Evolutionary conservation across 106 monocot species (phyloP), one percentile per base, ranked within the genome.

Genomic region (Phalaenopsis equestris): DNA sequence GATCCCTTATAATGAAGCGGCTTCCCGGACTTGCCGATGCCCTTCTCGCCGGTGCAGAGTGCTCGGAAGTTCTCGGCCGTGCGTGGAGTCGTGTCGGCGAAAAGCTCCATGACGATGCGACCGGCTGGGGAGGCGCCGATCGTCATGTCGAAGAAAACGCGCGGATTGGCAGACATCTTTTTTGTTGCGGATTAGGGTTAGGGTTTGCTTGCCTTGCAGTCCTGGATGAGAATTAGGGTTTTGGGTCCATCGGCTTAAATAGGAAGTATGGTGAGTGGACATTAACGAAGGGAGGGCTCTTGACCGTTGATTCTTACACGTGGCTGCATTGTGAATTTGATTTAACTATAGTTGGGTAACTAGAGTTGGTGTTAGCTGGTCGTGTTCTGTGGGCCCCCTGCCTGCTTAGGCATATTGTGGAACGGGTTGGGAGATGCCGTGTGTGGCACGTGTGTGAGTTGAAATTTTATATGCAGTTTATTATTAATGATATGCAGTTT

Each of bases 21-120:
- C 95, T 90, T 95, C 76, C 92, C 89, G 6, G 82, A 79, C 12
- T 87, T 80, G 21, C 90, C 90, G 3, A 52, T 6, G 39, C 95
- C 95, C 82, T 89, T 92, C 86, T 95, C 95, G 79, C 95, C 92
- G 16, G 95, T 95, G 87, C 92, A 92, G 39, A 92, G 92, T 19
- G 90, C 83, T 45, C 87, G 85, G 84, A 87, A 82, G 75, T 87
- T 87, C 83, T 84, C 85, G 5, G 90, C 87, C 75, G 87, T 87
- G 46, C 45, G 73, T 41, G 87, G 90, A n/a, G 80, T 80, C 45
- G 74, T 80, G 77, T 90, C 87, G 42, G 85, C 87, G 76, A 76
- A 90, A 15, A 90, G 87, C 79, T 87, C 90, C 85, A 90, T 90
- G 83, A 90, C 85, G 79, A 90, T 80, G 37, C 87, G 83, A 39